A percentile compares a stretch with the other conserved stretches of the same genome.
Evolutionary conservation across 495 filamentous ascomycete genomes (phyloP).

Genomic region (Aspergillus panamensis): DNA sequence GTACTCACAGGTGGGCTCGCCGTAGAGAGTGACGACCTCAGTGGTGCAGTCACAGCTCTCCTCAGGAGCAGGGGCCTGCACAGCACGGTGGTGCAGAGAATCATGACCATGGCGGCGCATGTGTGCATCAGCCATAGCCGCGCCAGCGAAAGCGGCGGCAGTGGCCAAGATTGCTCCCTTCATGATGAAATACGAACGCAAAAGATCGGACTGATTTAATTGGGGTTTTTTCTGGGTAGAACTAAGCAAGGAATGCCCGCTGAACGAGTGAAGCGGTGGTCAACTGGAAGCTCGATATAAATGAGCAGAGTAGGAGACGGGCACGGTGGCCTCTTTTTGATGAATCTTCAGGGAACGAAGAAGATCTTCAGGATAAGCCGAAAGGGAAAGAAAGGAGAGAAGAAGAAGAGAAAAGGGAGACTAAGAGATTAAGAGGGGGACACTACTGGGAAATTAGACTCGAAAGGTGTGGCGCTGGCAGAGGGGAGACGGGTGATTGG

Average conservation of each 20-base stretch:
- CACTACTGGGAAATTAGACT: conserved; percentile 16
- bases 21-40: conserved; percentile 58
- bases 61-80: conserved; percentile 26
- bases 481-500: conserved; percentile 16
- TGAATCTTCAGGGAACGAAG: conserved; percentile 46
- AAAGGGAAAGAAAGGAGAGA: conserved; percentile 31
- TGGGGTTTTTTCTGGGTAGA: conserved; percentile 8
- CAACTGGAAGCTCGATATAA: conserved; percentile 34
- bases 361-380: conserved; percentile 26
- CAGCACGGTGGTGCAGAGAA: conserved; percentile 50
- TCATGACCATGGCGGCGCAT: conserved; percentile 60
- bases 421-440: conserved; percentile 9
- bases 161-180: conserved; percentile 65
- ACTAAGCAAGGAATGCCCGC: conserved; percentile 75
- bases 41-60: conserved; percentile 67
- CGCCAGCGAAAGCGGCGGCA: conserved; percentile 62
- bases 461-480: conserved; percentile 9
- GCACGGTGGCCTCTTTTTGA: conserved; percentile 50
- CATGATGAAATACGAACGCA: conserved; percentile 48
- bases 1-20: conserved; percentile 56
- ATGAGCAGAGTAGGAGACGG: conserved; percentile 46
- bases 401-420: conserved; percentile 25
- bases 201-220: not conserved
- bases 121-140: conserved; percentile 57
- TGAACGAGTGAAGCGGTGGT: conserved; percentile 96